phyloP scores from a whole-genome alignment of 2,329 filamentous ascomycete genomes.

The Diaporthe destruens region DNA sequence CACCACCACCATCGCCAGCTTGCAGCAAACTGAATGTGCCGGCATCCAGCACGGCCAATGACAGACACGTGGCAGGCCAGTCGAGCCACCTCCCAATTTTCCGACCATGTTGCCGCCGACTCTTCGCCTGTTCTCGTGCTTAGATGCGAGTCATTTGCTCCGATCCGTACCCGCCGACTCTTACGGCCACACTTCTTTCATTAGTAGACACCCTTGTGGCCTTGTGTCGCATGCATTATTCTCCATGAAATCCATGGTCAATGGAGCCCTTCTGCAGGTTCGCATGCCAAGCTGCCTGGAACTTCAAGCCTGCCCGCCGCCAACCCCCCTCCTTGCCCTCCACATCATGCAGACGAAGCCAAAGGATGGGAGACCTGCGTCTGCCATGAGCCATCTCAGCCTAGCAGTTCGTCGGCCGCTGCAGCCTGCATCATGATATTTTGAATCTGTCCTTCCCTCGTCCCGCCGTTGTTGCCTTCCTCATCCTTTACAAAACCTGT shows the following conservation, averaged over 20 bases:
- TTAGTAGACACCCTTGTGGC: constrained; percentile 16
- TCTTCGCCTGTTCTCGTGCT: constrained; percentile 15
- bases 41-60: constrained; percentile 30
- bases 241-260: constrained; percentile 29
- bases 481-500: not conserved
- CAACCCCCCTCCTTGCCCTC: not conserved
- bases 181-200: constrained; percentile 29
- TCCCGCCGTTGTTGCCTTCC: not conserved
- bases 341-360: not conserved
- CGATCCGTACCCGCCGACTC: constrained; percentile 20
- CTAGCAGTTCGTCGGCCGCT: not conserved
- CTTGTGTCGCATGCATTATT: constrained; percentile 33
- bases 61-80: constrained; percentile 25
- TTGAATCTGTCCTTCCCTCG: not conserved
- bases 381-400: not conserved
- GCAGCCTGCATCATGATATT: not conserved
- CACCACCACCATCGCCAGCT: not conserved
- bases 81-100: constrained; percentile 30
- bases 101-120: constrained; percentile 15
- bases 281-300: constrained; percentile 19
- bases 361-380: not conserved
- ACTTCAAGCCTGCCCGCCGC: not conserved
- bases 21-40: constrained; percentile 27
- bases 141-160: constrained; percentile 36
- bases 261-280: constrained; percentile 9